Evolutionary conservation across 371 early-diverging fungal genomes (phyloP), one percentile per base, ranked within the genome.

Genomic region (Chytridium lagenaria): DNA sequence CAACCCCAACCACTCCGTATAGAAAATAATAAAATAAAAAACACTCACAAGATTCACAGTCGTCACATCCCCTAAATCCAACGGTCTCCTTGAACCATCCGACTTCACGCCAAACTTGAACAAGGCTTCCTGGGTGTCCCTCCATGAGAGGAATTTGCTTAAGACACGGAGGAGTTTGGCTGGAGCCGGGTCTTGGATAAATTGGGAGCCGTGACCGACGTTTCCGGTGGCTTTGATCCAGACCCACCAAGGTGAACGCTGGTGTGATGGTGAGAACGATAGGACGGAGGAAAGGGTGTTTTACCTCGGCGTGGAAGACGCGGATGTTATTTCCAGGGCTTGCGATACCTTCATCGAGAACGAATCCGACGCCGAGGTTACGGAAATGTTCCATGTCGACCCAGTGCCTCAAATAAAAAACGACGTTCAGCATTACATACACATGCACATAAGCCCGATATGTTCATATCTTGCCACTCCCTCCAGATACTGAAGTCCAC

Each of bases 151-250:
- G 70, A 91, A 81, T 69, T 83, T 84, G 71, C 84, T 77, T 66
- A 90, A 77, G 40, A 90, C 80, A 0, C 70, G 69, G 67, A 75
- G 77, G 69, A 94, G 72, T 70, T 91, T 90, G 26, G 82, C 78
- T 3, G 87, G 86, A 1, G 93, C 92, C 15, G 88, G 89, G 65
- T 90, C 84, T 63, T 86, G 74, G 57, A 91, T 84, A 74, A 94
- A 92, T 75, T 92, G 90, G 69, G 88, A 88, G 49, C 92, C 94
- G 72, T 94, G 94, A 0, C 93, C 94, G 0, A 91, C 88, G 2
- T 61, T 34, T 38, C 63, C 70, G 44, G 36, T 80, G 36, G 89
- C 83, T 63, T 77, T 83, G 67, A 88, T 73, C 83, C 77, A 68
- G 49, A 85, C 76, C 82, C 91, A 93, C 93, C 93, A 93, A 15